Evolutionary conservation across 1,284 basidiomycete species (phyloP).

Genomic region (Cryptococcus sp.): DNA sequence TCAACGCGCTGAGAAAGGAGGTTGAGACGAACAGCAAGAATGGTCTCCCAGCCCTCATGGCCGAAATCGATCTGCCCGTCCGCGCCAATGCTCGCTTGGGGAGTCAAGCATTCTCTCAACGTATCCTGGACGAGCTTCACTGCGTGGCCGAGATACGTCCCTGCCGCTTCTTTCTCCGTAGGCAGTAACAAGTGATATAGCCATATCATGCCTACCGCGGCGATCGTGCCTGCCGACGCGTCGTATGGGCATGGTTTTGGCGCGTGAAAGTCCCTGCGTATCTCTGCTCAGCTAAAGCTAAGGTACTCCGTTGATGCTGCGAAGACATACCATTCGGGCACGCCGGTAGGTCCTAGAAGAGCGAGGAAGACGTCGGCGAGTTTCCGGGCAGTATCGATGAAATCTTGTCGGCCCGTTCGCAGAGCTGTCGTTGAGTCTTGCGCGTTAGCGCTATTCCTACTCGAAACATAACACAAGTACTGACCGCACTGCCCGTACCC

Average conservation of each 20-base stretch:
- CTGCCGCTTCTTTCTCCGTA: slow-evolving; percentile 8
- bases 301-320: background rate
- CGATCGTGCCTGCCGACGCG: slow-evolving; percentile 21
- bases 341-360: slow-evolving; percentile 31
- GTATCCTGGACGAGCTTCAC: slow-evolving; percentile 29
- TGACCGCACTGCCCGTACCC: slow-evolving; percentile 44
- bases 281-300: background rate
- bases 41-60: slow-evolving; percentile 45
- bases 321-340: slow-evolving; percentile 39
- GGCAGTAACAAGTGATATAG: slow-evolving; percentile 15
- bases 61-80: slow-evolving; percentile 38
- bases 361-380: slow-evolving; percentile 41
- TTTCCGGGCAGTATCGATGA: slow-evolving; percentile 28
- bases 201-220: slow-evolving; percentile 21
- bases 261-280: slow-evolving; percentile 42
- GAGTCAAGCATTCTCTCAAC: slow-evolving; percentile 29
- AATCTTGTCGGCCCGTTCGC: slow-evolving; percentile 41
- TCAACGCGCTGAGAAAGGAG: background rate
- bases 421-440: slow-evolving; percentile 28
- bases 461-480: slow-evolving; percentile 3
- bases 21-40: slow-evolving; percentile 22
- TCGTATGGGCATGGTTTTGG: slow-evolving; percentile 28
- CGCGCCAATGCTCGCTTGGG: slow-evolving; percentile 19
- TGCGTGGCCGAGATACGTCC: slow-evolving; percentile 16
- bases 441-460: too few relatives aligned